phyloP scores from a whole-genome alignment of 1,139 yeast species.

The Diutina neorugosa region DNA sequence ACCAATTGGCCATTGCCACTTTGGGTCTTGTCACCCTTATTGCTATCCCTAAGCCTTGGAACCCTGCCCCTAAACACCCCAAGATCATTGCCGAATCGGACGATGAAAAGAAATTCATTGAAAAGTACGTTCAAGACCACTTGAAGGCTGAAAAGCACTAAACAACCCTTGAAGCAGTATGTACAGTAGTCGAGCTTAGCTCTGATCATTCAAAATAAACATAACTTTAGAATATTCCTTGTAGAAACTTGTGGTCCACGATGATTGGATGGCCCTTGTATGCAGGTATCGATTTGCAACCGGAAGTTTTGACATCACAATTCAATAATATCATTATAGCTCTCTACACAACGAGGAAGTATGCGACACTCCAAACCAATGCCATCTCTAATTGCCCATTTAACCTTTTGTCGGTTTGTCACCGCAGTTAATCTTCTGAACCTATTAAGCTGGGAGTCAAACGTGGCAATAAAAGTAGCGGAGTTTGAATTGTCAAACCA shows the following conservation, averaged over 20 bases:
- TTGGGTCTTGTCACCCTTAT: constrained; percentile 47
- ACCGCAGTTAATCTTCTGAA: background rate
- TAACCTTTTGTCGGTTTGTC: background rate
- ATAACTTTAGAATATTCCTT: background rate
- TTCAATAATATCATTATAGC: background rate
- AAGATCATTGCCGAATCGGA: constrained; percentile 66
- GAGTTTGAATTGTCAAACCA: background rate
- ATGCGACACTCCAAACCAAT: background rate
- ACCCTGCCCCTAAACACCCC: constrained; percentile 46
- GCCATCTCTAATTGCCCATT: background rate
- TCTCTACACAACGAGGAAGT: background rate
- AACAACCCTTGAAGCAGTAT: background rate
- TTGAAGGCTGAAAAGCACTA: constrained; percentile 4
- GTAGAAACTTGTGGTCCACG: background rate
- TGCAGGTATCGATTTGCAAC: background rate
- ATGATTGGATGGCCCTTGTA: background rate
- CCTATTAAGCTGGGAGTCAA: background rate
- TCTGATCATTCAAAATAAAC: background rate
- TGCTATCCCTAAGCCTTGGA: constrained; percentile 65
- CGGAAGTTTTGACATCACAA: background rate
- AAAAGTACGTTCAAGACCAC: constrained; percentile 5
- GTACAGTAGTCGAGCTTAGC: background rate
- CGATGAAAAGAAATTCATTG: constrained; percentile 74
- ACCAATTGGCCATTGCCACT: constrained; percentile 60
- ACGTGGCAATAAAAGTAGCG: background rate